Evolutionary conservation across 129 eudicot species (phyloP).

Genomic region (Chrysanthemum seticuspe): DNA sequence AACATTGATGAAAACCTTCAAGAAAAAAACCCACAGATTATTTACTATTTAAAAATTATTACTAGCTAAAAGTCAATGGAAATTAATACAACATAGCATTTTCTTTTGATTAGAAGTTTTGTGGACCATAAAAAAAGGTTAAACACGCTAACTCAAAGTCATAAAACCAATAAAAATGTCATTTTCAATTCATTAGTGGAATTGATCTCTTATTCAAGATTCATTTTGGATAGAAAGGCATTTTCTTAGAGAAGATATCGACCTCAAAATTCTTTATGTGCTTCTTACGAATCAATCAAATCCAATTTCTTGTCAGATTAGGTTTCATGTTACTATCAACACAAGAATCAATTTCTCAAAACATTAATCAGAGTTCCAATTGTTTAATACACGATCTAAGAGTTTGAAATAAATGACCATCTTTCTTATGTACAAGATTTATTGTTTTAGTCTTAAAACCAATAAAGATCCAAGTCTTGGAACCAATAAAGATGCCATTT

Average conservation of each 20-base stretch:
- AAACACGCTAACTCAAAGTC: conserved; percentile 13
- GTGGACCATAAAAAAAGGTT: not conserved
- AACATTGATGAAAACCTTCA: conserved; percentile 88
- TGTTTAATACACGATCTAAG: too few relatives aligned
- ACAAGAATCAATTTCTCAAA: too few relatives aligned
- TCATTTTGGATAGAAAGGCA: conserved; percentile 16
- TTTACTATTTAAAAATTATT: not conserved
- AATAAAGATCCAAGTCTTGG: too few relatives aligned
- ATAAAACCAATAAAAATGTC: conserved; percentile 15
- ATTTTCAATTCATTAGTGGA: conserved; percentile 23
- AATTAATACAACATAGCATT: not conserved
- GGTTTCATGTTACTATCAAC: too few relatives aligned
- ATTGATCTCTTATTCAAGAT: conserved; percentile 16
- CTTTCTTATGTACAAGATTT: too few relatives aligned
- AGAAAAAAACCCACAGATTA: not conserved
- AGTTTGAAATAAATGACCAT: too few relatives aligned
- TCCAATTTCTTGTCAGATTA: too few relatives aligned
- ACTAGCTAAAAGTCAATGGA: not conserved
- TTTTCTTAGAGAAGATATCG: not conserved
- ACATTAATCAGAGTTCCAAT: too few relatives aligned
- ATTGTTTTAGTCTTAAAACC: too few relatives aligned
- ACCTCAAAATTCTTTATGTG: not conserved
- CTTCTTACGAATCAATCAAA: not conserved
- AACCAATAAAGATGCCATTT: too few relatives aligned
- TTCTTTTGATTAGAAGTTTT: conserved; percentile 7